These are phyloP conservation scores for Colletotrichum lupini DNA, from an alignment of 2,329 filamentous ascomycete species.

Conservation along the genomic window DNA sequence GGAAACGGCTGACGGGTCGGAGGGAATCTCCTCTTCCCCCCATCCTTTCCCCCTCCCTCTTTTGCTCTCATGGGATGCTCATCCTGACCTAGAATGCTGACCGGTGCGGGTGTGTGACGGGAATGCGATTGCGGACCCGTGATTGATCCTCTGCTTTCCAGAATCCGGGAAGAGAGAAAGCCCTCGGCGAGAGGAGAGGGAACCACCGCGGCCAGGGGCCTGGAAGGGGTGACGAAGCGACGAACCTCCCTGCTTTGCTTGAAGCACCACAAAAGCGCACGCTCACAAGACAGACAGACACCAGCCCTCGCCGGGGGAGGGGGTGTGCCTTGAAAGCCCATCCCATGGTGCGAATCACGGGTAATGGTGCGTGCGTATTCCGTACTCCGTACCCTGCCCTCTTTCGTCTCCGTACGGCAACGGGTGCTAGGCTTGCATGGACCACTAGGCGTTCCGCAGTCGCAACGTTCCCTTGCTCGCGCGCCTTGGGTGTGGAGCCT, in stretches of 20 bases:
- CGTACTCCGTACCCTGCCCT: neutral
- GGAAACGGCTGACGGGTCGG: conserved; percentile 13
- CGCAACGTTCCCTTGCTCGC: conserved; percentile 9
- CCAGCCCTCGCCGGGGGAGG: too few relatives aligned
- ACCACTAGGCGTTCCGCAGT: conserved; percentile 5
- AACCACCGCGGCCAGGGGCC: neutral
- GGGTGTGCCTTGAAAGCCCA: neutral
- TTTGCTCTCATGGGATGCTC: neutral
- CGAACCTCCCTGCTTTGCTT: conserved; percentile 17
- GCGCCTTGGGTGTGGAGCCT: conserved; percentile 11
- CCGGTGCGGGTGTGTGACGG: conserved; percentile 34
- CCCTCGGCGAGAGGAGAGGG: conserved; percentile 2
- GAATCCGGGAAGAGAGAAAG: conserved; percentile 25
- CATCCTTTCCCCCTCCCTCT: neutral
- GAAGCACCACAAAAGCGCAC: neutral
- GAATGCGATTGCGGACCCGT: conserved; percentile 4
- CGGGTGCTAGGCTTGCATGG: conserved; percentile 3
- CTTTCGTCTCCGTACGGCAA: neutral
- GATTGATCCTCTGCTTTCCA: conserved; percentile 23
- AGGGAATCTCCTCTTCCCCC: conserved; percentile 4
- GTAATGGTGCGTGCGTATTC: conserved; percentile 26
- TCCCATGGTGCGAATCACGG: conserved; percentile 14
- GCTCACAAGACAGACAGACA: too few relatives aligned
- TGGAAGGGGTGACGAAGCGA: conserved; percentile 27
- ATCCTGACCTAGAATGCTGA: conserved; percentile 10